Base-by-base conservation (phyloP, 208 protist species). In the Herpetomonas samuelpessoai region DNA sequence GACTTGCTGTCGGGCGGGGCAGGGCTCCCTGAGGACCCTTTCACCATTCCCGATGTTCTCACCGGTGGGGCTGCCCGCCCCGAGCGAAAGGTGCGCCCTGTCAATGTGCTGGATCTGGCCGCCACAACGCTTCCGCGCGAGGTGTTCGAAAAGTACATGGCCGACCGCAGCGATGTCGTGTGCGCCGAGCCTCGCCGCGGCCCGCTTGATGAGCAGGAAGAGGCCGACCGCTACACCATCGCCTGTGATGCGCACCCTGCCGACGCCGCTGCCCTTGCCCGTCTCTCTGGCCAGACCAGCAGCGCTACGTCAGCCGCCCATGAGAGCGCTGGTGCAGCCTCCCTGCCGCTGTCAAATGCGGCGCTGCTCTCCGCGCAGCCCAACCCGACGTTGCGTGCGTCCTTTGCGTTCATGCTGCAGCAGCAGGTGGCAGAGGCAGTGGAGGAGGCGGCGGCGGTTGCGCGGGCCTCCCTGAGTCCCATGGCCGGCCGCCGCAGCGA, bases 71-170 rank as follows among this genome's bases (percentile, higher is more conserved):
- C 60, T 14, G 68, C 64, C n/a, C 46, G 47, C 12, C 51, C 62
- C 10, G 47, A 60, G 2, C 50, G 75, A 29, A 68, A 76, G 63
- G 16, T 38, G 24, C 71, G 66, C 25, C 58, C 59, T 3, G 68
- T 78, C 44, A 81, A 86, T 44, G 59, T 92, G 19, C 56, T 88
- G 26, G 89, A 96, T 62, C 57, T 78, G 21, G 68, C 56, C 21
- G 72, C 67, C 28, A 96, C 89, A n/a, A 90, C 83, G 0, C 58
- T 96, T 10, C 76, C 86, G 4, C 73, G 76, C 19, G 86, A 85
- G 29, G 75, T 66, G 28, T 75, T 92, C 44, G 81, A 88, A 62
- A 65, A 66, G 56, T 79, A 59, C 62, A 92, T 91, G 68, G 53
- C 67, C 1, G 75, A 92, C 60, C 79, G 84, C 47, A 74, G 65